Conservation (phyloP, 2,329 filamentous ascomycete genomes). For the Cadophora sp. region DNA sequence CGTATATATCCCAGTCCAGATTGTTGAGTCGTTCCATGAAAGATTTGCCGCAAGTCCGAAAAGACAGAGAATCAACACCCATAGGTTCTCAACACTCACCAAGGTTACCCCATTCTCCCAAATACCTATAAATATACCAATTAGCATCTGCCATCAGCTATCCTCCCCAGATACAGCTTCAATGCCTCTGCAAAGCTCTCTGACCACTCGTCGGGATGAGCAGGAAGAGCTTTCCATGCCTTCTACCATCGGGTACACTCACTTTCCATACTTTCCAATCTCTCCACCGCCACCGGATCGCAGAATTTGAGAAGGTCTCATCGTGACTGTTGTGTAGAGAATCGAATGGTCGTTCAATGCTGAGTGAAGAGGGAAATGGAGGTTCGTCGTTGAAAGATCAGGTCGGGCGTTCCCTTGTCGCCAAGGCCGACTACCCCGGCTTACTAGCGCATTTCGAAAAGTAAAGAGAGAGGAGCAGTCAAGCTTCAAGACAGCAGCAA, state of each 20-base stretch:
- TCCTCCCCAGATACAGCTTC: conserved; percentile 11
- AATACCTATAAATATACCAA: conserved; percentile 38
- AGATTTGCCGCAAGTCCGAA: conserved; percentile 18
- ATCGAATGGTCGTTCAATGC: conserved; percentile 36
- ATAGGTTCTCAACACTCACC: conserved; percentile 42
- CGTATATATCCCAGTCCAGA: background rate
- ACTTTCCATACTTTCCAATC: conserved; percentile 48
- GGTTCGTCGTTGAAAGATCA: conserved; percentile 29
- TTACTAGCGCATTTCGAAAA: conserved; percentile 42
- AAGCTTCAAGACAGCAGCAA: conserved; percentile 15
- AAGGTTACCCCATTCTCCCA: conserved; percentile 46
- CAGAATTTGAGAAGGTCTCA: conserved; percentile 45
- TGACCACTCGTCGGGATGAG: conserved; percentile 14
- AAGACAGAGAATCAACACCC: conserved; percentile 10
- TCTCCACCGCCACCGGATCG: conserved; percentile 43
- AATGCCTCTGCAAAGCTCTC: conserved; percentile 24
- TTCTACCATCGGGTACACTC: conserved; percentile 33
- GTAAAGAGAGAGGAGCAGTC: conserved; percentile 33
- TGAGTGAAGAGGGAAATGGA: conserved; percentile 27
- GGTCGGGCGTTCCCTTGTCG: conserved; percentile 25
- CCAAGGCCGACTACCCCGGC: conserved; percentile 28
- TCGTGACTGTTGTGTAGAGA: conserved; percentile 37
- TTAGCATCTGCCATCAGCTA: conserved; percentile 34
- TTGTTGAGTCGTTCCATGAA: background rate
- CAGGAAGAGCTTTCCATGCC: conserved; percentile 27